Evolutionary conservation across 139 green algal genomes (phyloP).

Genomic region (Closterium sp.): DNA sequence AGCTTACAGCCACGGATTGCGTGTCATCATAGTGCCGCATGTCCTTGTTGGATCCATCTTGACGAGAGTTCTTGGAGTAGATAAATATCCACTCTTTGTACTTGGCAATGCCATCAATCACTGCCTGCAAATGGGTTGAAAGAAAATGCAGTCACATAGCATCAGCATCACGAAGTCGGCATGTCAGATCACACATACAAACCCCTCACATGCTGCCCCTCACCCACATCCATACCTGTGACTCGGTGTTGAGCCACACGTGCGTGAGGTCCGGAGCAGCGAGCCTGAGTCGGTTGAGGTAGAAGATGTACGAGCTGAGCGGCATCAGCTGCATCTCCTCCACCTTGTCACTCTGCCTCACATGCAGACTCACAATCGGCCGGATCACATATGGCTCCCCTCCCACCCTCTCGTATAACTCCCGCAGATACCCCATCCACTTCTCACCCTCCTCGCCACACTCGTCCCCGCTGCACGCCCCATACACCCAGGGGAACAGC

Average conservation of each 20-base stretch:
- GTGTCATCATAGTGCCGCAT: background rate
- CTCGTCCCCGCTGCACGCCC: background rate
- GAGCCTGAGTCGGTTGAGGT: background rate
- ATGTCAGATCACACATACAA: background rate
- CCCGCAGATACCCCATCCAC: background rate
- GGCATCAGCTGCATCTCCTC: constrained; percentile 31
- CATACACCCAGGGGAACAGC: background rate
- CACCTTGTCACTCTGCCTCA: constrained; percentile 34
- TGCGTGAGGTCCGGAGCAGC: background rate
- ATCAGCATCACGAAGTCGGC: background rate
- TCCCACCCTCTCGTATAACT: background rate
- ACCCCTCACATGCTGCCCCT: background rate
- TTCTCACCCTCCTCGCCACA: background rate
- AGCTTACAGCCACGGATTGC: background rate
- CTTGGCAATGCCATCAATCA: constrained; percentile 6
- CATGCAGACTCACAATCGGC: constrained; percentile 34
- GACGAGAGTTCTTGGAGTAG: background rate
- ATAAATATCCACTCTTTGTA: constrained; percentile 7
- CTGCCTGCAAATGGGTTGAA: no score
- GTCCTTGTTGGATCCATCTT: background rate
- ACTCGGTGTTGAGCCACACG: constrained; percentile 33
- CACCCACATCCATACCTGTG: constrained; percentile 1
- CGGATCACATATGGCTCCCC: constrained; percentile 26
- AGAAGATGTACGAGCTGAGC: constrained; percentile 20
- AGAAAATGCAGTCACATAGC: no score